Evolutionary conservation across 495 filamentous ascomycete genomes (phyloP), one percentile per base, ranked within the genome.

Genomic region (Penicillium cosmopolitanum): DNA sequence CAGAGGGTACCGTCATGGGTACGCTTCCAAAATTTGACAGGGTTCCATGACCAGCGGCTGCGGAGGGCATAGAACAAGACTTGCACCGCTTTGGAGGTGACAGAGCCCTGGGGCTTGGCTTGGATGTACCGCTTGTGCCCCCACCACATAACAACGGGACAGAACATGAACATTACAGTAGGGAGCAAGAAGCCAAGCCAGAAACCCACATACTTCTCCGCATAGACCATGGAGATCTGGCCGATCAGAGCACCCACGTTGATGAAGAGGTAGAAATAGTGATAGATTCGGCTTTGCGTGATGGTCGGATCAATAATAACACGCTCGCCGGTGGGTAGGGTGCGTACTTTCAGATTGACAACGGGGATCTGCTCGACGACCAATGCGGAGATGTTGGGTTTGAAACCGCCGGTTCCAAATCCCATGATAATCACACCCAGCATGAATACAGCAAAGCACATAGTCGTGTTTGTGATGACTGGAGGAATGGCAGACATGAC

Each of bases 121-220:
- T 74, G 77, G 23, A 73, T 65, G 68, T 92, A 91, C 51, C 80
- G 80, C 36, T 84, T 81, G 51, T 81, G 82, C 56, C 85, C 85
- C 62, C 77, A 72, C 54, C 77, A 80, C 66, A 92, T 72, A 31
- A 91, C 79, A 2, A 83, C 11, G 2, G 87, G 87, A 62, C 84
- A 86, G 60, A 86, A 61, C 51, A 78, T 70, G 65, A 91, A 81
- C 67, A 84, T 68, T 28, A 77, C 63, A 11, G 86, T 88, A 5
- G 87, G 87, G 15, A 90, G 76, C 6, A 82, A 73, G 65, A 72
- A 91, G 1, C 87, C 78, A n/a, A 91, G 82, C 80, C 84, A 92
- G 75, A 90, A 92, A 33, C 89, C 89, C 54, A 91, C 86, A 56
- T 89, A 89, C 61, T 88, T 85, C 73, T 90, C 88, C 7, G 84